Conservation (phyloP, 768 basidiomycete species). For the Paxillus ammoniavirescens region DNA sequence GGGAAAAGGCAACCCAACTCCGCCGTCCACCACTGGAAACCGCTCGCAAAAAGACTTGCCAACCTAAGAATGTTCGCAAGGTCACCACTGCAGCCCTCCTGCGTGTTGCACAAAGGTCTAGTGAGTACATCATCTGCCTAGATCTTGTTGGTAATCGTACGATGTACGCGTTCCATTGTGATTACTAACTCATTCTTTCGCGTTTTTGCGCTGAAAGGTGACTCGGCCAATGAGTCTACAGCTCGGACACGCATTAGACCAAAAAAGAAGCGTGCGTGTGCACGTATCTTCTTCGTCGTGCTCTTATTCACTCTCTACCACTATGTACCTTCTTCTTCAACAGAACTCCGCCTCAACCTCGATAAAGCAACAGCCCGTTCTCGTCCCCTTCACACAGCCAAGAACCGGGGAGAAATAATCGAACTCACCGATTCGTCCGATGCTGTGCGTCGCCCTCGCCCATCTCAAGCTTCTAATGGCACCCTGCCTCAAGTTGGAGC, state of each 20-base stretch:
- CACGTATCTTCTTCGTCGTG: background rate
- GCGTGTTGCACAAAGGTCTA: conserved; percentile 12
- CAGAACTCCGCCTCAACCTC: conserved; percentile 15
- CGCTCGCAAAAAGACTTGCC: conserved; percentile 14
- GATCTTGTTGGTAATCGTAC: background rate
- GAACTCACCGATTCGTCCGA: conserved; percentile 28
- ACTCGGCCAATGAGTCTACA: conserved; percentile 6
- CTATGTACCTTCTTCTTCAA: background rate
- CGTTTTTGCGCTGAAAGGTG: background rate
- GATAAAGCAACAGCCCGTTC: conserved; percentile 1
- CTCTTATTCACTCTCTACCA: background rate
- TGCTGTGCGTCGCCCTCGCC: conserved; percentile 1
- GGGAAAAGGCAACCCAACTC: background rate
- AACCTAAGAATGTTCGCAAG: conserved; percentile 2
- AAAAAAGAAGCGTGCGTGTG: conserved; percentile 15
- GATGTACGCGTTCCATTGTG: background rate
- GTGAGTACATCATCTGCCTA: conserved; percentile 13
- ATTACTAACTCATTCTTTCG: background rate
- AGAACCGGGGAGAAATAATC: conserved; percentile 6
- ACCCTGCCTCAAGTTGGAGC: background rate
- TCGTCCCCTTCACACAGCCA: conserved; percentile 14
- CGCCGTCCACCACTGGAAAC: background rate
- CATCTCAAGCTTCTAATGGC: background rate
- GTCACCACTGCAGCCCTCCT: conserved; percentile 15
- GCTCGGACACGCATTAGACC: conserved; percentile 15